Conservation (phyloP, 371 early-diverging fungal genomes). For the Mortierella sp. region DNA sequence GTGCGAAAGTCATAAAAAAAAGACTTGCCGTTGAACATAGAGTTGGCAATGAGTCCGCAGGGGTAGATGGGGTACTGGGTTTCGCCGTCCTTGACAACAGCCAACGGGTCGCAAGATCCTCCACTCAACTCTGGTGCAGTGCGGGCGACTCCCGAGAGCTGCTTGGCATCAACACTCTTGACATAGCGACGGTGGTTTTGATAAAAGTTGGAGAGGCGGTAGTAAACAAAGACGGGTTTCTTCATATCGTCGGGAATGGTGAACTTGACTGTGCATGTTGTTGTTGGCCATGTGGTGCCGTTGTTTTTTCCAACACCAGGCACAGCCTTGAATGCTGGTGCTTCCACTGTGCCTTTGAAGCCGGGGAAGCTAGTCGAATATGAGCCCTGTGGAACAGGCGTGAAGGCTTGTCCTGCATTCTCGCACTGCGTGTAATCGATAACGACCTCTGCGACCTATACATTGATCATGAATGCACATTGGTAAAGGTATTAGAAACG, state of each 20-base stretch:
- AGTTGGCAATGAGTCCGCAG: conserved; percentile 99
- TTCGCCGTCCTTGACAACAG: conserved; percentile 31
- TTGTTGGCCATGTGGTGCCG: conserved; percentile 48
- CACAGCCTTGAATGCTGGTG: conserved; percentile 45
- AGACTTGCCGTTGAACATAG: conserved; percentile 74
- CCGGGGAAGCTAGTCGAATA: conserved; percentile 60
- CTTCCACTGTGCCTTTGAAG: conserved; percentile 29
- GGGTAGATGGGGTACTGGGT: conserved; percentile 82
- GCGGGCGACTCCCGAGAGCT: conserved; percentile 81
- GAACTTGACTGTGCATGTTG: conserved; percentile 84
- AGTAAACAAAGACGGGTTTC: conserved; percentile 92
- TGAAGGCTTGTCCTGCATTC: conserved; percentile 38
- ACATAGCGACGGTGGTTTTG: conserved; percentile 98
- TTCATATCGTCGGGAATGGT: conserved; percentile 75
- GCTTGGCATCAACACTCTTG: conserved; percentile 87
- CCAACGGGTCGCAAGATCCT: conserved; percentile 40
- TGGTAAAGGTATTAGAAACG: not conserved
- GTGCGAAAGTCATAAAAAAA: not conserved
- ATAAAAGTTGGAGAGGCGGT: conserved; percentile 96
- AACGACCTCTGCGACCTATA: conserved; percentile 79
- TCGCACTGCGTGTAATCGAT: conserved; percentile 94
- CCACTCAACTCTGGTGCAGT: conserved; percentile 35
- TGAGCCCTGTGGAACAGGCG: conserved; percentile 34
- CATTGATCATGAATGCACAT: not conserved
- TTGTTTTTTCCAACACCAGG: not conserved